Conservation (phyloP, 73 alveolate genomes). For the Diophrys appendiculata region DNA sequence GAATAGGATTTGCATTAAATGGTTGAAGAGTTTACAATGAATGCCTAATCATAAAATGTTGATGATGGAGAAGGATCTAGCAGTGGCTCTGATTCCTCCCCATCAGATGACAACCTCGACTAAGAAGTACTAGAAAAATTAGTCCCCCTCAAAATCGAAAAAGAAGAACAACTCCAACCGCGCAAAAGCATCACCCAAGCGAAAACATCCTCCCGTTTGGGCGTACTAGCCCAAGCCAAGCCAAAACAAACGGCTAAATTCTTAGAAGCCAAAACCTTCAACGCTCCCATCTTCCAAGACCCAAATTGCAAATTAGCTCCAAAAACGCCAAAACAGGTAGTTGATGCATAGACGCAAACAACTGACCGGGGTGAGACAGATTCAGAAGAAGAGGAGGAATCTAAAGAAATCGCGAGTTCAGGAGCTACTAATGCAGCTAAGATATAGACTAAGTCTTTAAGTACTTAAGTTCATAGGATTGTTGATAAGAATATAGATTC, state of each 20-base stretch:
- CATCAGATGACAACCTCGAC: constrained; percentile 84
- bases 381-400: constrained; percentile 10
- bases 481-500: no score
- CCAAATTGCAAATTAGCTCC: constrained; percentile 8
- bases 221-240: constrained; percentile 1
- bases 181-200: not conserved
- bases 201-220: not conserved
- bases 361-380: constrained; percentile 30
- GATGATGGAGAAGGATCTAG: constrained; percentile 56
- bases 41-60: constrained; percentile 35
- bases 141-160: constrained; percentile 35
- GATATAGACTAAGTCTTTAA: no score
- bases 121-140: constrained; percentile 67
- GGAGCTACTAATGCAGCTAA: no score
- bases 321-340: constrained; percentile 26
- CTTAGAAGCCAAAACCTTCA: constrained; percentile 11
- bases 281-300: constrained; percentile 27
- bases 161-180: constrained; percentile 25
- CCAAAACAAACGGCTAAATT: not conserved
- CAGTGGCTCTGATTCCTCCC: constrained; percentile 84
- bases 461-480: no score
- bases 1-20: not conserved
- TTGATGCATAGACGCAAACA: constrained; percentile 54
- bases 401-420: no score
- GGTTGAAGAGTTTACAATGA: not conserved